Base-by-base conservation (phyloP, 2,329 filamentous ascomycete species). In the Cryphonectria radicalis region DNA sequence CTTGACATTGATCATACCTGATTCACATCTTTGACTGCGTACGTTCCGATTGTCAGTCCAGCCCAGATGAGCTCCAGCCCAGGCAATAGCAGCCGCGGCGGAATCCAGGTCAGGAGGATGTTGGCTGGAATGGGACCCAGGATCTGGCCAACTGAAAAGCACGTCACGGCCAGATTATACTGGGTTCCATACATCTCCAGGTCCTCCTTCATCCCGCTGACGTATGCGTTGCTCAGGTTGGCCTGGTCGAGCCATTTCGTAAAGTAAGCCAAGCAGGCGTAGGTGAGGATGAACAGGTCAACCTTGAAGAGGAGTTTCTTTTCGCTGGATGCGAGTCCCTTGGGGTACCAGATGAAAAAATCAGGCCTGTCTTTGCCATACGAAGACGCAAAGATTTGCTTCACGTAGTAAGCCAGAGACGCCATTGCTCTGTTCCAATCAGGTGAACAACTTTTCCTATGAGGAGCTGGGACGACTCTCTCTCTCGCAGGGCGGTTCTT, bases 201-300 rank as follows among this genome's bases (percentile, higher is more conserved):
- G 32, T 86, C 84, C 65, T 85, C 82, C 67, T 81, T 81, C 80
- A 85, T 84, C 4, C 84, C 84, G 17, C 82, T 83, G 13, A 86
- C 83, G 74, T 85, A 85, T 7, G 84, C 84, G 76, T 85, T 85
- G 57, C 78, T 79, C 3, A 82, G 73, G 63, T 75, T 77, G 14
- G 72, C 73, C 69, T 74, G 75, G 63, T 79, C 77, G 14, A 79
- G 75, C 72, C 74, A 79, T 65, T 78, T 79, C 32, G 73, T 68
- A 63, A 78, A 77, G 67, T 77, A 78, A 3, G 75, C 75, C 13
- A 78, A 71, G 46, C 74, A 77, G 22, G 74, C 74, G 66, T 78
- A 78, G 3, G 74, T 77, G 13, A 79, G 73, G 70, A 79, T 78
- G 74, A 76, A 78, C 55, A 77, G 75, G 66, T 79, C 78, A 42